Percentiles rank a stretch among this genome's conserved stretches.
Conservation (phyloP, 441 rosid species). For the Metrosideros polymorpha region DNA sequence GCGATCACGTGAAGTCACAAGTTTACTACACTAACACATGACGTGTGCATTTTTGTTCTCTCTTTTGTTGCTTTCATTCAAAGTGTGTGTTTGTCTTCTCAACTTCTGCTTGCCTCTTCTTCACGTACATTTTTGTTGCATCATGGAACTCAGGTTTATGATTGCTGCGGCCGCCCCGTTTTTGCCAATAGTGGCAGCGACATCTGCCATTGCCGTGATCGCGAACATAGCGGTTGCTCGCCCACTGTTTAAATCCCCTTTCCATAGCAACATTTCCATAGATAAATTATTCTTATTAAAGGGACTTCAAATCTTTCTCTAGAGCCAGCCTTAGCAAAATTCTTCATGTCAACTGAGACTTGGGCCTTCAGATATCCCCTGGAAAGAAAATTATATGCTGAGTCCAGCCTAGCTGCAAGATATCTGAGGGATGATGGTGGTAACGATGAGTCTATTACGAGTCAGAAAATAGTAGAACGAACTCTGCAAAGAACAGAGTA, state of each 20-base stretch:
- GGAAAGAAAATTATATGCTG: neutral
- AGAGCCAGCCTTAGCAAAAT: neutral
- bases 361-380: neutral
- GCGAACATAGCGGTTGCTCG: neutral
- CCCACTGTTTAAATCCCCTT: neutral
- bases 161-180: too few species aligned
- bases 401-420: too few species aligned
- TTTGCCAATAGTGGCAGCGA: neutral
- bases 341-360: neutral
- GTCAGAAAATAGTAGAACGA: neutral
- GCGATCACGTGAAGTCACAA: too few species aligned
- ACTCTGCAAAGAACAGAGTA: neutral
- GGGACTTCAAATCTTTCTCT: neutral
- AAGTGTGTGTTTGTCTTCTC: neutral
- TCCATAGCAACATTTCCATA: neutral
- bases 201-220: neutral
- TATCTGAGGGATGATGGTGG: too few species aligned
- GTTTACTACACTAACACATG: too few species aligned
- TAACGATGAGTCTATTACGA: too few species aligned
- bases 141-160: too few species aligned
- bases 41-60: too few species aligned
- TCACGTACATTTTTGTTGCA: too few species aligned
- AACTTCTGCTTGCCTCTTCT: neutral
- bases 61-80: neutral
- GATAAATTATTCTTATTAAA: neutral